A percentile compares a stretch with the other conserved stretches of the same genome.
Conservation (phyloP, 768 basidiomycete species). For the Candolleomyces efflorescens region DNA sequence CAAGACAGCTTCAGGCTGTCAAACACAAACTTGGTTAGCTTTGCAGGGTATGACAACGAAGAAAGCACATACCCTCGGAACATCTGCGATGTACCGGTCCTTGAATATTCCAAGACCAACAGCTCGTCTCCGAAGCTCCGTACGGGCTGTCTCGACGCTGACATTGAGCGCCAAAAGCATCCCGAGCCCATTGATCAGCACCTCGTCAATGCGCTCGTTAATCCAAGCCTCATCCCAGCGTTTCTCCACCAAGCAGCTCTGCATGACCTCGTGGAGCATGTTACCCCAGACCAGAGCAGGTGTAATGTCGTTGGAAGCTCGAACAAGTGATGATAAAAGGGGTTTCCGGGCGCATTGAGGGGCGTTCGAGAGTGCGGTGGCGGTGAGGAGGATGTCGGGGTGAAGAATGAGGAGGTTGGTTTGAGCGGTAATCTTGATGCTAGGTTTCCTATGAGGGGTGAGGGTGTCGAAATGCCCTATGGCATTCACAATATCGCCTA, state of each 20-base stretch:
- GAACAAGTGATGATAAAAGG: slow-evolving; percentile 64
- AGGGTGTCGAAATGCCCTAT: slow-evolving; percentile 43
- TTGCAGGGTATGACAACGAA: not conserved
- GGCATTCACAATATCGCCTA: slow-evolving; percentile 81
- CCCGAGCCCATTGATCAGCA: slow-evolving; percentile 48
- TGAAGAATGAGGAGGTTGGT: slow-evolving; percentile 79
- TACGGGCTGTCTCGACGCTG: slow-evolving; percentile 26
- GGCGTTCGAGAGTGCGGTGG: slow-evolving; percentile 82
- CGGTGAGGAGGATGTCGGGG: slow-evolving; percentile 88
- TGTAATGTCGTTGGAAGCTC: slow-evolving; percentile 53
- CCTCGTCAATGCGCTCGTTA: slow-evolving; percentile 53
- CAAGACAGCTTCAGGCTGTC: slow-evolving; percentile 59
- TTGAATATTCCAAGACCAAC: slow-evolving; percentile 63
- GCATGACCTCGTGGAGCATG: slow-evolving; percentile 89
- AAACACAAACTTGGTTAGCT: not conserved
- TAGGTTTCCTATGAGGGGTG: slow-evolving; percentile 24
- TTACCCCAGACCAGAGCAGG: slow-evolving; percentile 86
- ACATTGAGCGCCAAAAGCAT: slow-evolving; percentile 61
- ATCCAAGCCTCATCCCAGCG: slow-evolving; percentile 65
- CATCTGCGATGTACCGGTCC: slow-evolving; percentile 56
- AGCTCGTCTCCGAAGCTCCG: slow-evolving; percentile 35
- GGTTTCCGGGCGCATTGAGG: slow-evolving; percentile 84
- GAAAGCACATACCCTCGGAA: slow-evolving; percentile 51
- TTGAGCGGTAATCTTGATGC: slow-evolving; percentile 57
- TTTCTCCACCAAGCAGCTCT: slow-evolving; percentile 60